Evolutionary conservation across 129 eudicot species (phyloP), one percentile per base, ranked within the genome.

Genomic region (Dittrichia graveolens): DNA sequence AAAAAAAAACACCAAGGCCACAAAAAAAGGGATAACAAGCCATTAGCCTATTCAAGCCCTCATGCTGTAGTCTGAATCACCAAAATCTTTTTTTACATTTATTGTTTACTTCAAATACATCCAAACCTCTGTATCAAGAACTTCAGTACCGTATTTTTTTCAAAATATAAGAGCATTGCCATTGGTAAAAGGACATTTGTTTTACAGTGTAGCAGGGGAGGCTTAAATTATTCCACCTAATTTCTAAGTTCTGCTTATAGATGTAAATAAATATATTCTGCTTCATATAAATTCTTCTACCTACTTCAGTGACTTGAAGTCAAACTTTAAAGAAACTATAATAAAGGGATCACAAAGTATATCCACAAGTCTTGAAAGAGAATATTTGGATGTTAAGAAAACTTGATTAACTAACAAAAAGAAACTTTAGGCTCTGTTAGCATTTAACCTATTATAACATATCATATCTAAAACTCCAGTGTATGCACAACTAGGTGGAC

Each of bases 381-480:
- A 68, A 38, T 4, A 69, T 37, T 5, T 11, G 5, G 1, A 46
- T 47, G 31, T 16, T 19, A 37, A 40, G 9, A 31, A 39, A 16
- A 38, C 43, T 31, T 48, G 39, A 61, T 61, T 37, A 73, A 38
- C 42, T 12, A 73, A 63, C 37, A 48, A 61, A 35, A 60, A 7
- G 35, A 39, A 61, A 61, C 43, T 16, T 39, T 16, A 73, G 60
- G 59, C 40, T 61, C 49, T 73, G 50, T 38, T 58, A 48, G 49
- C 70, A 61, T 37, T 48, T 46, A 46, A 39, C 15, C 67, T 7
- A 45, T 18, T 47, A 73, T 34, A 3, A 73, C 13, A 19, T 38
- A 68, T 38, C 56, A 72, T 37, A 61, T 8, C 34, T 47, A 59
- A 31, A 19, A n/a, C 55, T 59, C 68, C 24, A 19, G n/a, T 34